A percentile compares a stretch with the other conserved stretches of the same genome.
Evolutionary conservation across 1,139 yeast genomes (phyloP).

Genomic region (Zhuliangozyma parablackwelliae): DNA sequence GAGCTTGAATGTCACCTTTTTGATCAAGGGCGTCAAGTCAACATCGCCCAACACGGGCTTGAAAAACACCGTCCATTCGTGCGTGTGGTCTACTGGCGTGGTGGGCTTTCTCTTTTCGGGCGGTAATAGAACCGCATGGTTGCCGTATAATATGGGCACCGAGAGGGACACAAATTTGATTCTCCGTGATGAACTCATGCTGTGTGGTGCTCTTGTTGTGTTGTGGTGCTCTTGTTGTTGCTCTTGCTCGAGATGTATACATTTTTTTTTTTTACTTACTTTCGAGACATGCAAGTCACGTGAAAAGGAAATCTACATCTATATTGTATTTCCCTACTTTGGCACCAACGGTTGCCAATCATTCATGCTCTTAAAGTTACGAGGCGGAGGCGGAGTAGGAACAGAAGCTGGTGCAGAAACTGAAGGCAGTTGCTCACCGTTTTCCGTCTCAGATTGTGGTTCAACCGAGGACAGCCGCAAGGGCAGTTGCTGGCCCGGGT

Average conservation of each 20-base stretch:
- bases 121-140: constrained; percentile 71
- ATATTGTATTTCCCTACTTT: constrained; percentile 31
- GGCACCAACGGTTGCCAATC: constrained; percentile 60
- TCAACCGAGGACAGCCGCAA: too few species aligned
- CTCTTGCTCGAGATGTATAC: background rate
- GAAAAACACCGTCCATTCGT: constrained; percentile 91
- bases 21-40: constrained; percentile 78
- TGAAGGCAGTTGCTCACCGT: too few species aligned
- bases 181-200: constrained; percentile 18
- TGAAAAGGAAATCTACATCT: background rate
- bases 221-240: background rate
- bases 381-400: constrained; percentile 27
- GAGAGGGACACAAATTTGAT: constrained; percentile 71
- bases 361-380: constrained; percentile 29
- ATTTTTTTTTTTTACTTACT: too few species aligned
- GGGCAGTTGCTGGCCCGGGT: background rate
- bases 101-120: constrained; percentile 57
- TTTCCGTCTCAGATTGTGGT: too few species aligned
- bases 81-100: constrained; percentile 90
- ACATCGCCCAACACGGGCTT: constrained; percentile 73
- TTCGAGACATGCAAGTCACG: too few species aligned
- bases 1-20: constrained; percentile 87
- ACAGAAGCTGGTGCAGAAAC: constrained; percentile 13
- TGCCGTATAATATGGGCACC: constrained; percentile 86
- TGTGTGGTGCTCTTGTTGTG: too few species aligned